These are phyloP conservation scores for Penicillium sclerotiorum DNA, from an alignment of 2,329 filamentous ascomycete species.

Conservation along the genomic window DNA sequence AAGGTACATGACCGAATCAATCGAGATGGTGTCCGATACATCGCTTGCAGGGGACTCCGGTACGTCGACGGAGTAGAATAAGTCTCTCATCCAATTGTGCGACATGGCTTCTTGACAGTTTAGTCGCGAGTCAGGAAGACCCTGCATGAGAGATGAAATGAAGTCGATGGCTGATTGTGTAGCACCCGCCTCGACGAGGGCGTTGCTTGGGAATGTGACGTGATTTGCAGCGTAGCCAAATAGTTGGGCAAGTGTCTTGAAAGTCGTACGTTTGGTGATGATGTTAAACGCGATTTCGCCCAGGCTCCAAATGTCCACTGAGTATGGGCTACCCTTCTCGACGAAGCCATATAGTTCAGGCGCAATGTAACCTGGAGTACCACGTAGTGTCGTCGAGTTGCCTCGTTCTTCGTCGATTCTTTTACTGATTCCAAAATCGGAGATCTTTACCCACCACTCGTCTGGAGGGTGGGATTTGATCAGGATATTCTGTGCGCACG, in stretches of 20 bases:
- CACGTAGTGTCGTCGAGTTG: neutral
- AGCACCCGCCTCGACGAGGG: neutral
- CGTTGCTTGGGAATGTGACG: neutral
- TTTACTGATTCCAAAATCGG: slow-evolving; percentile 15
- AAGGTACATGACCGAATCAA: neutral
- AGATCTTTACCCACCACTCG: slow-evolving; percentile 15
- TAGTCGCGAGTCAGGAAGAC: neutral
- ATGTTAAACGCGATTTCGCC: slow-evolving; percentile 8
- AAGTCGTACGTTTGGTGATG: neutral
- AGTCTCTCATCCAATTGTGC: neutral
- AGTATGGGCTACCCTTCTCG: neutral
- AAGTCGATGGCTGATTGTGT: neutral
- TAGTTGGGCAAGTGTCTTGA: neutral
- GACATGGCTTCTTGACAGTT: neutral
- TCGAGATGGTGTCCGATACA: neutral
- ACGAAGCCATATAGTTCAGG: neutral
- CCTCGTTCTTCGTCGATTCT: neutral
- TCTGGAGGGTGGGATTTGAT: neutral
- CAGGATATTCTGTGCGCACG: slow-evolving; percentile 8
- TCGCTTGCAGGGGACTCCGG: neutral
- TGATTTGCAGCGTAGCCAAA: neutral
- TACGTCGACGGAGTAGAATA: neutral
- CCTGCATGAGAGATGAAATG: neutral
- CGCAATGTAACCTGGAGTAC: slow-evolving; percentile 2
- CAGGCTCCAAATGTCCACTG: slow-evolving; percentile 9